phyloP scores from a whole-genome alignment of 441 rosid genomes.

The Eutrema salsugineum region DNA sequence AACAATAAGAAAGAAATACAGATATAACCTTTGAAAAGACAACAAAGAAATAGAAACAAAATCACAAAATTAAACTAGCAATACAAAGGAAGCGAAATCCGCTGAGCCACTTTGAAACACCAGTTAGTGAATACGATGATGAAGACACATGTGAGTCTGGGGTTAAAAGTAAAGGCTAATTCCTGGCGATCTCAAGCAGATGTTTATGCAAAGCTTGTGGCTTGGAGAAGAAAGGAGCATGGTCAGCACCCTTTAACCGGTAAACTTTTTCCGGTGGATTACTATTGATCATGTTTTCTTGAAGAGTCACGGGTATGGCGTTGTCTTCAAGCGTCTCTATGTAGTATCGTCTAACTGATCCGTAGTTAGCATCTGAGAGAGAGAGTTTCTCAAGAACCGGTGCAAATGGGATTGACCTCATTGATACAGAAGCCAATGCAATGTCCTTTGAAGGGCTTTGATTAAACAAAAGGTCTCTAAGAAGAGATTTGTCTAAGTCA shows the following conservation, averaged over 20 bases:
- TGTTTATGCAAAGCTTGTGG: constrained; percentile 89
- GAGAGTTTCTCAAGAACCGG: constrained; percentile 87
- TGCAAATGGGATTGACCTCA: constrained; percentile 88
- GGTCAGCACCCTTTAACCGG: constrained; percentile 81
- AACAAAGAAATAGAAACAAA: neutral
- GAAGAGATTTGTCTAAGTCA: constrained; percentile 71
- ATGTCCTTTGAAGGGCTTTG: constrained; percentile 87
- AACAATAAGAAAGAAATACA: neutral
- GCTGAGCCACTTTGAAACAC: neutral
- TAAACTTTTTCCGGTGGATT: constrained; percentile 77
- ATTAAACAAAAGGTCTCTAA: constrained; percentile 70
- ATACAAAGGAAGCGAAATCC: neutral
- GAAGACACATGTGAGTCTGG: neutral
- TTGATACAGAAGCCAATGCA: constrained; percentile 88
- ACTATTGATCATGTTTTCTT: constrained; percentile 67
- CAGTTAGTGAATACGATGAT: constrained; percentile 3
- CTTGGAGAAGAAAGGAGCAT: constrained; percentile 96
- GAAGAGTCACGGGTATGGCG: constrained; percentile 63
- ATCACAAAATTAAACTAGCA: neutral
- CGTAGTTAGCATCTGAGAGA: constrained; percentile 62
- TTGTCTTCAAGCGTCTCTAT: constrained; percentile 72
- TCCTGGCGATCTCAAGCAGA: constrained; percentile 66
- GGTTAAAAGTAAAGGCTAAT: neutral
- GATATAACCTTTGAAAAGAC: neutral
- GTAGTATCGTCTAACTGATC: constrained; percentile 81